These are phyloP conservation scores for Groenewaldozyma auringiensis DNA, from an alignment of 1,139 yeast genomes.

Conservation along the genomic window DNA sequence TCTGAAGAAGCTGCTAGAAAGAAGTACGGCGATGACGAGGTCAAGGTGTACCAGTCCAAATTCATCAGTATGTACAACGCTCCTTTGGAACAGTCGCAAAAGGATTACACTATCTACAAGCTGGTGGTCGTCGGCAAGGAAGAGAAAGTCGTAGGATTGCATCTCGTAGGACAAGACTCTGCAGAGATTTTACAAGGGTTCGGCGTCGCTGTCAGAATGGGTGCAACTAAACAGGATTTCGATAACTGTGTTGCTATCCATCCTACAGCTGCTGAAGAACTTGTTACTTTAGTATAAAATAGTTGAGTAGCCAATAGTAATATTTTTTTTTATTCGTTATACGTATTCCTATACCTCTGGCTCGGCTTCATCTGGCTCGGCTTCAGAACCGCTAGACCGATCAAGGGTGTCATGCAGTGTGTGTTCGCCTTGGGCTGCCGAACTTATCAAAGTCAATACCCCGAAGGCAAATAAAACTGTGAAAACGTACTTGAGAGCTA, in stretches of 20 bases:
- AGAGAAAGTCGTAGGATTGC: conserved; percentile 93
- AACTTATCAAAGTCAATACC: conserved; percentile 24
- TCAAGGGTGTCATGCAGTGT: conserved; percentile 30
- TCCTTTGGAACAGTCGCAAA: conserved; percentile 55
- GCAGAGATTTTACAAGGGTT: conserved; percentile 96
- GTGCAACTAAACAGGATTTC: conserved; percentile 93
- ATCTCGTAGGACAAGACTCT: conserved; percentile 81
- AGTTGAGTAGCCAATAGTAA: not conserved
- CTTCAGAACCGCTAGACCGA: too few relatives aligned
- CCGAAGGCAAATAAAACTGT: conserved; percentile 42
- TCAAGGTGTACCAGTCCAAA: conserved; percentile 73
- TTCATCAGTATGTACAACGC: conserved; percentile 94
- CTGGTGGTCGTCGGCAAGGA: conserved; percentile 67
- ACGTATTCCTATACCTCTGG: not conserved
- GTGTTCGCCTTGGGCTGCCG: conserved; percentile 35
- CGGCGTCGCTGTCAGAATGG: conserved; percentile 89
- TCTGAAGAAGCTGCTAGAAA: conserved; percentile 68
- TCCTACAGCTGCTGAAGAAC: conserved; percentile 96
- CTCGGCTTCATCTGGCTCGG: not conserved
- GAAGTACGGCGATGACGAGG: conserved; percentile 70
- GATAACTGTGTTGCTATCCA: conserved; percentile 96
- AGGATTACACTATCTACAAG: conserved; percentile 84
- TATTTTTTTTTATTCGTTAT: not conserved
- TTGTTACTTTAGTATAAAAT: conserved; percentile 69
- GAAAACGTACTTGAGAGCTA: conserved; percentile 49